These are phyloP conservation scores for Pleurotus sapidus DNA, from an alignment of 768 basidiomycete genomes.

Conservation along the genomic window DNA sequence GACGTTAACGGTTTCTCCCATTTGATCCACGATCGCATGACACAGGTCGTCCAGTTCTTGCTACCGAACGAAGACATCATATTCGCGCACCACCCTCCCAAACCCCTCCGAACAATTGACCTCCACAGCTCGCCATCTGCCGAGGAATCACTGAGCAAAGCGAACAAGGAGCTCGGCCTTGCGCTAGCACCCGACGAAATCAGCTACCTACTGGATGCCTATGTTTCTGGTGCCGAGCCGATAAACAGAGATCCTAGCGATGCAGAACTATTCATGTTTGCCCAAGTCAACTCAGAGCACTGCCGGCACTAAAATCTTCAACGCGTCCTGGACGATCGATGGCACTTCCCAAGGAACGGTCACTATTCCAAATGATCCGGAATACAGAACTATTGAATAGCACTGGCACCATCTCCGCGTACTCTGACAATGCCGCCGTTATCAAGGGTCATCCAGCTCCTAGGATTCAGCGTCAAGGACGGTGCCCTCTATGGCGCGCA, in stretches of 20 bases:
- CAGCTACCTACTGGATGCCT: constrained; percentile 87
- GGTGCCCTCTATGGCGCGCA: constrained; percentile 48
- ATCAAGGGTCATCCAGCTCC: constrained; percentile 74
- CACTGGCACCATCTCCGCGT: constrained; percentile 88
- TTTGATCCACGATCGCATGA: constrained; percentile 95
- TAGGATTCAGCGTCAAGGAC: constrained; percentile 61
- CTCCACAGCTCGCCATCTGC: constrained; percentile 43
- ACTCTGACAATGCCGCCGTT: constrained; percentile 98
- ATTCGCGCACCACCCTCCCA: constrained; percentile 61
- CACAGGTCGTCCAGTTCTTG: constrained; percentile 65
- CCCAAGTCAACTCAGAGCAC: constrained; percentile 99
- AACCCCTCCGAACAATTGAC: constrained; percentile 69
- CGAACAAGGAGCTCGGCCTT: constrained; percentile 85
- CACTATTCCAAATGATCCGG: constrained; percentile 95
- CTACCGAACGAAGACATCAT: constrained; percentile 56
- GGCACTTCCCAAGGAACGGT: constrained; percentile 54
- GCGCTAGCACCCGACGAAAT: constrained; percentile 90
- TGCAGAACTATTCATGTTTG: constrained; percentile 99
- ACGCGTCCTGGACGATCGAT: constrained; percentile 94
- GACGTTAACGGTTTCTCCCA: constrained; percentile 57
- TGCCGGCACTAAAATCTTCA: constrained; percentile 99
- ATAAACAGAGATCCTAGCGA: constrained; percentile 89
- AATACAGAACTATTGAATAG: constrained; percentile 84
- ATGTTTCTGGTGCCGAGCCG: constrained; percentile 64
- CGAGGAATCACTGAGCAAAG: constrained; percentile 60